Conservation (phyloP, 176 grass and related monocot genomes). For the Triticum timopheevii region DNA sequence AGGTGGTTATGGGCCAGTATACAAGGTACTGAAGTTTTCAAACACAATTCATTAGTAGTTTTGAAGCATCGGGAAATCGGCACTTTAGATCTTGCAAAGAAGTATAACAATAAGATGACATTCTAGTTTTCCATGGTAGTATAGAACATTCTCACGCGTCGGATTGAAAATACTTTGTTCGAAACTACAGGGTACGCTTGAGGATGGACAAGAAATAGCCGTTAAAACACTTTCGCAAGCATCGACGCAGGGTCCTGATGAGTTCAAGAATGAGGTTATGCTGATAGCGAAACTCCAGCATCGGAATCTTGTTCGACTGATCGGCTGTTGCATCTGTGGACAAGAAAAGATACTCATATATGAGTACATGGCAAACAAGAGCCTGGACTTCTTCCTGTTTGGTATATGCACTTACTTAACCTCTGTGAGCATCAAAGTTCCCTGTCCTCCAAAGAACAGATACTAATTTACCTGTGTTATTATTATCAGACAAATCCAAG, state of each 20-base stretch:
- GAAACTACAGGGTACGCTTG: constrained; percentile 53
- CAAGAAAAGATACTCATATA: constrained; percentile 77
- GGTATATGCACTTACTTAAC: constrained; percentile 21
- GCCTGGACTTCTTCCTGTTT: constrained; percentile 69
- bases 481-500: constrained; percentile 48
- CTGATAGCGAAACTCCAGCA: constrained; percentile 73
- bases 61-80: not conserved
- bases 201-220: constrained; percentile 69
- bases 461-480: constrained; percentile 6
- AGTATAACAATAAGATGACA: not conserved
- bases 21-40: constrained; percentile 44
- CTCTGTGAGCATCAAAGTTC: not conserved
- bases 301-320: constrained; percentile 67
- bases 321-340: constrained; percentile 59
- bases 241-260: constrained; percentile 58
- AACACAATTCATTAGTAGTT: not conserved
- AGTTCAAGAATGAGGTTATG: constrained; percentile 82
- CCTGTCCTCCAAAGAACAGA: not conserved
- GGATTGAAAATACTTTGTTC: constrained; percentile 1
- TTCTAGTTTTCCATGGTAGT: not conserved
- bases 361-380: constrained; percentile 73
- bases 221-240: constrained; percentile 71
- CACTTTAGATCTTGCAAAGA: not conserved
- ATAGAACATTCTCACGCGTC: not conserved
- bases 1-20: constrained; percentile 67